Evolutionary conservation across 768 basidiomycete species (phyloP), one percentile per base, ranked within the genome.

Genomic region (Lanmaoa pseudosensibilis): DNA sequence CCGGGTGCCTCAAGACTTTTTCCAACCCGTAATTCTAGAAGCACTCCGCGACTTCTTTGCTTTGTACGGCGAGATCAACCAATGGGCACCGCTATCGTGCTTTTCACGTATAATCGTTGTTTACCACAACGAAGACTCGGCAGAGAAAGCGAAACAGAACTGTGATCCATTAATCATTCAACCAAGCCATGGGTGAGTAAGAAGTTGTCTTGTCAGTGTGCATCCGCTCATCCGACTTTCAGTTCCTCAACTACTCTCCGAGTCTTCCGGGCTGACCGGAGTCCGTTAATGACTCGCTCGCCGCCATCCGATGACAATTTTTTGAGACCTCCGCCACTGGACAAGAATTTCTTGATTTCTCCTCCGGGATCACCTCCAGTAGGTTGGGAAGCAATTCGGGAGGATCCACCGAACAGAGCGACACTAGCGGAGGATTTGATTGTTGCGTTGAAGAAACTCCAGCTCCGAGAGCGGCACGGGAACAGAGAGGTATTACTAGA

Each of bases 331-430:
- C 96, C 96, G 0, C 74, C 80, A 0, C 62, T 86, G 38, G 90
- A 94, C 64, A 93, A 93, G 74, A 98, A 98, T 75, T 98, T 98
- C 74, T 81, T 99, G 46, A 95, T 99, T 60, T 98, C 97, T 0
- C 97, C 97, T 0, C 97, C 97, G 4, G 97, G 97, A 5, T 97
- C 94, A 0, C 97, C 97, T 0, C 97, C 97, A 0, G 86, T 95
- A 1, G 97, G 95, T 3, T 99, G 97, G 97, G 94, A 97, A 67
- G 93, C 82, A 23, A 83, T 94, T 54, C 77, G 77, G 48, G 96
- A 98, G 72, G 94, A 95, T 9, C 92, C 93, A 18, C 96, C 96
- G 0, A 98, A 98, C 67, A 69, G 76, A 3, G 74, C 81, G 3
- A 88, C 94, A 5, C 82, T 97, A 25, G 96, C 96, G 0, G 85